Evolutionary conservation across 2,329 filamentous ascomycete genomes (phyloP).

Genomic region (Lachnellula subtilissima): DNA sequence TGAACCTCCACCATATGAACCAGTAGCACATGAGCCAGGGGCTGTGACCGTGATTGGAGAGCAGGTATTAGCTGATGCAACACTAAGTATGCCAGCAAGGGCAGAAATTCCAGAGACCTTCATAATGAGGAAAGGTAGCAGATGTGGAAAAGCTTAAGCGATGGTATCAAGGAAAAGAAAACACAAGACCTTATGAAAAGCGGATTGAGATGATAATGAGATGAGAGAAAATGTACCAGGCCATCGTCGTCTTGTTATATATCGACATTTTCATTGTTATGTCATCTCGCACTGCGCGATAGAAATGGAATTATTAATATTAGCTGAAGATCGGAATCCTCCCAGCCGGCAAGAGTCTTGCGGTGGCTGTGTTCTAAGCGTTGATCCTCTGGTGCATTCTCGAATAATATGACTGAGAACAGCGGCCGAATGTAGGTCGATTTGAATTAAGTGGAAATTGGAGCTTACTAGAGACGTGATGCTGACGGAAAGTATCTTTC

Average conservation of each 20-base stretch:
- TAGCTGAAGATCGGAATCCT: neutral
- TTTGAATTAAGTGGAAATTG: too few species aligned
- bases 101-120: conserved; percentile 19
- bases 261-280: neutral
- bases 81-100: conserved; percentile 9
- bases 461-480: too few species aligned
- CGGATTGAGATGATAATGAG: conserved; percentile 4
- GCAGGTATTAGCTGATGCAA: conserved; percentile 12
- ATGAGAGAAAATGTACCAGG: neutral
- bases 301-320: neutral
- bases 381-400: too few species aligned
- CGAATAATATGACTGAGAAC: too few species aligned
- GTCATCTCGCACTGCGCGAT: neutral
- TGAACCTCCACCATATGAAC: neutral
- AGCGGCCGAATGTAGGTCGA: too few species aligned
- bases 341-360: neutral
- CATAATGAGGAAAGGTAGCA: conserved; percentile 13
- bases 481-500: too few species aligned
- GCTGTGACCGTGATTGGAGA: conserved; percentile 13
- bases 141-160: conserved; percentile 6
- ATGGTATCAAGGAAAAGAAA: conserved; percentile 16
- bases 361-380: neutral
- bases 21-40: neutral
- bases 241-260: neutral
- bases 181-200: conserved; percentile 12